Base-by-base conservation (phyloP, 1,284 basidiomycete genomes). In the Naganishia sp. region DNA sequence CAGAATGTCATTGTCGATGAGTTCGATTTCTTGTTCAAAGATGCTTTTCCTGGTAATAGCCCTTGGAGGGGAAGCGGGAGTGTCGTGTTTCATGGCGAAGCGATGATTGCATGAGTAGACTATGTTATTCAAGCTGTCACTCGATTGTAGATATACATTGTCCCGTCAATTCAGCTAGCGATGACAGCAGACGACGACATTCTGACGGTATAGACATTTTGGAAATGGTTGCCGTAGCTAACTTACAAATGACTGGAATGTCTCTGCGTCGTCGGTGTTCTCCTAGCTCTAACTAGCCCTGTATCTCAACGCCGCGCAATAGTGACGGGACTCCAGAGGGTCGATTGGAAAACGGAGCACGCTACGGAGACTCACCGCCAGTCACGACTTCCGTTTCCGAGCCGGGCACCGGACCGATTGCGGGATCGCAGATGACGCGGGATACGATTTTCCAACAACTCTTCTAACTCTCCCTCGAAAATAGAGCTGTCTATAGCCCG, bases 291-390 rank as follows among this genome's bases (percentile, higher is more conserved):
- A 59, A 33, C 44, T 36, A 23, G 33, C 25, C 44, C 49, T 15
- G 2, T 15, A 59, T 46, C 44, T 36, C 44, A 46, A 25, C 56
- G 56, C 56, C 56, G 56, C 18, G 44, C 45, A 33, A 59, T 59
- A 33, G 2, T 31, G 16, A 53, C 50, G 33, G 36, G 36, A 39
- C 13, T 39, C 36, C 36, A 39, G 21, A 7, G 33, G 56, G 44
- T 43, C 44, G 45, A 59, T 59, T 59, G 56, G 56, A 59, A 59
- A 59, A 59, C 56, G 56, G 56, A 48, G 28, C 31, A 53, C 52
- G 52, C 52, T 56, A 56, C 55, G 55, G 55, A 25, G 43, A 56
- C 55, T 56, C 42, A 56, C 55, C 55, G 50, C 52, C 52, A 48
- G 45, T 53, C 23, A 36, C 31, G 52, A 39, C 36, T 39, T 39